These are phyloP conservation scores for Colletotrichum sp. DNA, from an alignment of 2,329 filamentous ascomycete genomes.

Conservation along the genomic window DNA sequence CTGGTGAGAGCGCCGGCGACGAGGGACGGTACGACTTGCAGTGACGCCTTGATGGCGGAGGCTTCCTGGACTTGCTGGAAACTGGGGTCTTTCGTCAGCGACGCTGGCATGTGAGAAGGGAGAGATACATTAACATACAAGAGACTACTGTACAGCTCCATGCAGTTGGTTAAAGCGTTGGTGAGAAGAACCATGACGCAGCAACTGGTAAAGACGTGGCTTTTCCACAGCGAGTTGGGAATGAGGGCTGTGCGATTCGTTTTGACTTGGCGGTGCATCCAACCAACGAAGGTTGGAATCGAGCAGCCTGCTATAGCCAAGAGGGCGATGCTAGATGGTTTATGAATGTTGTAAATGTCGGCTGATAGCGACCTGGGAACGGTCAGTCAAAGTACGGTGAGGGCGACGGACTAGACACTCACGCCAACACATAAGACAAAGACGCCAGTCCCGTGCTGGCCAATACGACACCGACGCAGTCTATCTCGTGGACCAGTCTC, in stretches of 20 bases:
- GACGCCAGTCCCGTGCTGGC: neutral
- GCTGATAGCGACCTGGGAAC: neutral
- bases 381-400: conserved; percentile 33
- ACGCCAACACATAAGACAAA: conserved; percentile 1
- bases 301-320: neutral
- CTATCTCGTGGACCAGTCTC: neutral
- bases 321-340: neutral
- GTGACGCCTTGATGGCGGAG: conserved; percentile 40
- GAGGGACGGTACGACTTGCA: conserved; percentile 44
- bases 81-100: conserved; percentile 25
- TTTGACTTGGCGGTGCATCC: conserved; percentile 1
- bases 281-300: neutral
- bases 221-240: conserved; percentile 62
- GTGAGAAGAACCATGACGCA: conserved; percentile 51
- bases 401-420: neutral
- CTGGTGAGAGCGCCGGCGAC: conserved; percentile 37
- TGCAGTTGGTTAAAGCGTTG: conserved; percentile 44
- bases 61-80: conserved; percentile 49
- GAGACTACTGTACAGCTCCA: conserved; percentile 46
- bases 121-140: conserved; percentile 34
- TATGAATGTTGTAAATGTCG: neutral
- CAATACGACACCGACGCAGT: neutral
- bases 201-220: conserved; percentile 53
- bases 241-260: conserved; percentile 35
- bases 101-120: neutral